These are phyloP conservation scores for Amanita thiersii DNA, from an alignment of 768 basidiomycete genomes.

Conservation along the genomic window DNA sequence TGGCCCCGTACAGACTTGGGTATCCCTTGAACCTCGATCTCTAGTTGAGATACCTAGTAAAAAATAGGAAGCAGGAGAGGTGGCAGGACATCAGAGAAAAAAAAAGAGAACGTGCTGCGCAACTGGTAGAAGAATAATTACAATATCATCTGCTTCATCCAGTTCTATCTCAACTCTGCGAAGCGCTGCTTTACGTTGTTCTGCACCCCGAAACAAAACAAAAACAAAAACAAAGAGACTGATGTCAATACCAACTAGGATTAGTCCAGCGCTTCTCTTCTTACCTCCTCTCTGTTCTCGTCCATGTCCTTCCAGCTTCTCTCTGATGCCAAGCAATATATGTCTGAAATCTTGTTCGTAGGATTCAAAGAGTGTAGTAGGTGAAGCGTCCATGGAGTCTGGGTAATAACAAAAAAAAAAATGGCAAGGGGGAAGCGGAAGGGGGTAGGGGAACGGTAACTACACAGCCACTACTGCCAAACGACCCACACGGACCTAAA, in stretches of 20 bases:
- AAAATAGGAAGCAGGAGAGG: conserved; percentile 3
- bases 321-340: conserved; percentile 55
- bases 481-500: too few relatives aligned
- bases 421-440: too few relatives aligned
- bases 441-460: too few relatives aligned
- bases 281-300: conserved; percentile 65
- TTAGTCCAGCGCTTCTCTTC: conserved; percentile 13
- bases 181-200: conserved; percentile 73
- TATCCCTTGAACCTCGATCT: conserved; percentile 88
- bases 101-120: background rate
- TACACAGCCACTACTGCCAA: too few relatives aligned
- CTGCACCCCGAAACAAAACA: conserved; percentile 27
- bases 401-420: too few relatives aligned
- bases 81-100: background rate
- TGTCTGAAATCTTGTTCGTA: conserved; percentile 83
- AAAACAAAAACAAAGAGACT: background rate
- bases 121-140: too few relatives aligned
- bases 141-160: conserved; percentile 94
- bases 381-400: conserved; percentile 74
- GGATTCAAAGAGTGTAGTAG: conserved; percentile 62
- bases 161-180: conserved; percentile 81
- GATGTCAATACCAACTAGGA: background rate
- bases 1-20: conserved; percentile 71
- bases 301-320: conserved; percentile 70
- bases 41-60: conserved; percentile 85